phyloP scores from a whole-genome alignment of 208 protist species.

The Leishmania martiniquensis region DNA sequence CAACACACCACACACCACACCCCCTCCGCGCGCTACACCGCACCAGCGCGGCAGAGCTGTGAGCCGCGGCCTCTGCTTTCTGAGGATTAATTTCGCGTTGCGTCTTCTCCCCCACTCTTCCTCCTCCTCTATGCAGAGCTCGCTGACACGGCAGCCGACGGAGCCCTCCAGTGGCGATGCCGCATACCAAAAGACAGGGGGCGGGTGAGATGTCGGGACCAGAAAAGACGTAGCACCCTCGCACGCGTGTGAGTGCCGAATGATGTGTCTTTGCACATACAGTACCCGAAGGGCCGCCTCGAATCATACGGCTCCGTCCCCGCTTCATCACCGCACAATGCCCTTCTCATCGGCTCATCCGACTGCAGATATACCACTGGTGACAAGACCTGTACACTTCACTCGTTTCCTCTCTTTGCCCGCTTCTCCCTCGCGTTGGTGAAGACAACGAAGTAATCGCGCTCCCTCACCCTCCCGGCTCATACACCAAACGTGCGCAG shows the following conservation, averaged over 20 bases:
- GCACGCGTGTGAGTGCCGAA: background rate
- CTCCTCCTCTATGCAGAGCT: too few species aligned
- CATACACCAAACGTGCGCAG: background rate
- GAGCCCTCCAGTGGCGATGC: too few species aligned
- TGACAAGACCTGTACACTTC: background rate
- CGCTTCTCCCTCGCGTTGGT: background rate
- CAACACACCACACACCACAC: too few species aligned
- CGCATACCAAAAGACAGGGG: background rate
- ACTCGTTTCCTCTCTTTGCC: background rate
- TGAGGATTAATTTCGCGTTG: too few species aligned
- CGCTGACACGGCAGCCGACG: too few species aligned
- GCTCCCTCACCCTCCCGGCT: background rate
- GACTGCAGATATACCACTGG: background rate
- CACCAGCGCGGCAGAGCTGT: too few species aligned
- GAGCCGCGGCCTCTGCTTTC: too few species aligned
- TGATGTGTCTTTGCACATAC: background rate
- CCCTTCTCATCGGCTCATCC: background rate
- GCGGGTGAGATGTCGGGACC: background rate
- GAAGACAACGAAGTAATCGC: background rate
- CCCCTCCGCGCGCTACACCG: too few species aligned
- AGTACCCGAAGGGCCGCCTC: background rate
- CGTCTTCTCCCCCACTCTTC: too few species aligned
- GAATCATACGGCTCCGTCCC: background rate
- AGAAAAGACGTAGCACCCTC: background rate
- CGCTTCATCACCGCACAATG: background rate